Evolutionary conservation across 768 basidiomycete species (phyloP), one percentile per base, ranked within the genome.

Genomic region (Boletus subcaerulescens): DNA sequence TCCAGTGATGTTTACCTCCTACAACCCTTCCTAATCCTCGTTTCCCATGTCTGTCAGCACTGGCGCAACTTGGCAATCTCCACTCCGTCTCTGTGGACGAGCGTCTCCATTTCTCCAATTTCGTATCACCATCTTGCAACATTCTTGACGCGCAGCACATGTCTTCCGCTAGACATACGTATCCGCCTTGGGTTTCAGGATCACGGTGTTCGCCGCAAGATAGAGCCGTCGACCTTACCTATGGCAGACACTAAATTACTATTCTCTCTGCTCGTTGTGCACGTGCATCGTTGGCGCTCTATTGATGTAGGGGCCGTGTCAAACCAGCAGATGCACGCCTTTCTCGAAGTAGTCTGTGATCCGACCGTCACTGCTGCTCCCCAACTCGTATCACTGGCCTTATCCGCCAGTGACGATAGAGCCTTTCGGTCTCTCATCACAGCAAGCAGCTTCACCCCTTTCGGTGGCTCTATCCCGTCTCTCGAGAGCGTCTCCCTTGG

Each of bases 1-100:
- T 61, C 60, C 14, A 61, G 60, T n/a, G 59, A 47, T 8, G 58
- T 63, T 7, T 57, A 45, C 18, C 17, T 13, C 32, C 13, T 29
- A 31, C 66, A 63, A 18, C 55, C 74, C 3, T 83, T 82, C 63
- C 77, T 80, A 53, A 73, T 83, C 14, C 74, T 83, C 58, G 81
- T 78, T 14, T 83, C 83, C 13, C 84, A 84, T 57, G 78, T 85
- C 8, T 85, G 83, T 65, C 68, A 62, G 18, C 80, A 76, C 40
- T 86, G 84, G 84, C 79, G 84, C 35, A 71, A 66, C 29, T 59
- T 74, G 4, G 77, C 81, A 10, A 48, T 85, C 31, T 74, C 75
- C 26, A 77, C 78, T 1, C 77, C 82, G 1, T 66, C 70, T 17
- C 73, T 86, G 7, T 86, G 85, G 85, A 78, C 78, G 3, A 63